Base-by-base conservation (phyloP, 148 eudicot species). In the Spergularia marina region DNA sequence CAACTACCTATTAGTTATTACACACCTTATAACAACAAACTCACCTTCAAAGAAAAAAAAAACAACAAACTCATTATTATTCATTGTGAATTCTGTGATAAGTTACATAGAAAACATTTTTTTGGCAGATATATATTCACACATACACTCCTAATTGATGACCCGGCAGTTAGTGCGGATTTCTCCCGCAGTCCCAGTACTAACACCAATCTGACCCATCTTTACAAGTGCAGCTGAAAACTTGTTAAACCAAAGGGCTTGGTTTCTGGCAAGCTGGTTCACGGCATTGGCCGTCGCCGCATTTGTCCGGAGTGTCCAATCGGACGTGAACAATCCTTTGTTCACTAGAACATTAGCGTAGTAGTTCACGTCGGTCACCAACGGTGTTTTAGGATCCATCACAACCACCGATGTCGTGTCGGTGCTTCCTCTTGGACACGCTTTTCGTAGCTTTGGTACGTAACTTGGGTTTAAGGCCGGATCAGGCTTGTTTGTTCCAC, bases 211-310 rank as follows among this genome's bases (percentile, higher is more conserved):
- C 25, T 62, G 73, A 62, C 90, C 89, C 95, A 90, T 86, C 63
- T 80, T 88, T 44, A 90, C 85, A 85, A 90, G 88, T 41, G 95
- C 91, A 16, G 74, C 78, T 12, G 79, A 83, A 68, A 90, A 88
- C 44, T 86, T 84, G 8, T 20, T 76, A 63, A 53, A 58, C 91
- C 94, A 87, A 3, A 74, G 70, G 17, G 54, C 17, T 11, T 72
- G 78, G 23, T 77, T 63, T 58, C 21, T 53, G 39, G 88, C 84
- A 76, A 88, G 72, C 57, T 82, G 85, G 17, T 18, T 17, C 62
- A 90, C 90, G 53, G 80, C 83, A 68, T 67, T 75, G 0, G 79
- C 79, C 0, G 90, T 85, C 1, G 77, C 18, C 12, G 80, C 12
- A 71, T 73, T 61, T 10, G 90, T 77, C 53, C 81, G 23, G 7